Percentiles rank a stretch among this genome's conserved stretches.
These are phyloP conservation scores for Amanita molliuscula DNA, from an alignment of 768 basidiomycete species.

Conservation along the genomic window DNA sequence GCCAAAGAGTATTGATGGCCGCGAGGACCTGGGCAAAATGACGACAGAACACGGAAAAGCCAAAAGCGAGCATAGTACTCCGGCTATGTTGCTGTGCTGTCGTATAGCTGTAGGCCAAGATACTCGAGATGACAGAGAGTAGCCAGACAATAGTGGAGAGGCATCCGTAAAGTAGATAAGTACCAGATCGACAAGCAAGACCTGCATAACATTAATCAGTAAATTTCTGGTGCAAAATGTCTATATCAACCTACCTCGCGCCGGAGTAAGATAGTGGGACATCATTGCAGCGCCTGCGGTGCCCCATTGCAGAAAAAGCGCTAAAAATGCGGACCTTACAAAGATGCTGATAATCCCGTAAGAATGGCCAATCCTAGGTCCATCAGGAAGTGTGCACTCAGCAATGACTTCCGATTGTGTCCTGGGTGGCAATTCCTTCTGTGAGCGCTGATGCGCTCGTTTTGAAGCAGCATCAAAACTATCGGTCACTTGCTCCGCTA, in stretches of 20 bases:
- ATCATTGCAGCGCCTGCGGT: constrained; percentile 15
- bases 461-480: constrained; percentile 8
- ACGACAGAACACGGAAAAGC: too few species aligned
- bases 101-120: constrained; percentile 15
- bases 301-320: constrained; percentile 16
- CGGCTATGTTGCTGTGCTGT: too few species aligned
- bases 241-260: too few species aligned
- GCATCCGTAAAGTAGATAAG: constrained; percentile 13
- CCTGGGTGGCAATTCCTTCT: not conserved
- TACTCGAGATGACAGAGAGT: too few species aligned
- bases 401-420: not conserved
- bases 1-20: too few species aligned
- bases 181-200: not conserved
- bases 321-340: too few species aligned
- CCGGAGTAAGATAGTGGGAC: constrained; percentile 13
- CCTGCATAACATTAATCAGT: too few species aligned
- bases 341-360: constrained; percentile 8
- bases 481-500: constrained; percentile 8
- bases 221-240: too few species aligned
- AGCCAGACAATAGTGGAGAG: constrained; percentile 15
- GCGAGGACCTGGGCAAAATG: too few species aligned
- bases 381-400: not conserved
- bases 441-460: not conserved
- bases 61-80: too few species aligned
- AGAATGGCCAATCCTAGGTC: too few species aligned